Evolutionary conservation across 2,329 filamentous ascomycete genomes (phyloP).

Genomic region (Chaetomiaceae sp.): DNA sequence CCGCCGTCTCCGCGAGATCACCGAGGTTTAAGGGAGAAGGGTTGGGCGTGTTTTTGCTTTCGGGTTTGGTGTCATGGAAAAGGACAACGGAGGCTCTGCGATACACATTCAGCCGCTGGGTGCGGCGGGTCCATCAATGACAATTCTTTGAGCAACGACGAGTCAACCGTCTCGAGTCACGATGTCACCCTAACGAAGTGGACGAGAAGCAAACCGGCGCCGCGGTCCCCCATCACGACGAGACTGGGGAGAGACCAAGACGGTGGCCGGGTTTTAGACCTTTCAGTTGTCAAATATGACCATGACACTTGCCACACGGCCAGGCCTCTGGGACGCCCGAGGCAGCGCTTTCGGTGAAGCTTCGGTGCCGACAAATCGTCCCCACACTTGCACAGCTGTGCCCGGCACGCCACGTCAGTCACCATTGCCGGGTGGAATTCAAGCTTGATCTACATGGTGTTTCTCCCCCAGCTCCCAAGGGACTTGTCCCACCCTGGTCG

Average conservation of each 20-base stretch:
- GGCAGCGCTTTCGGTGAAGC: slow-evolving; percentile 6
- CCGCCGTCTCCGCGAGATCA: slow-evolving; percentile 94
- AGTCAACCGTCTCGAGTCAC: slow-evolving; percentile 18
- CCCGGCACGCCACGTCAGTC: slow-evolving; percentile 17
- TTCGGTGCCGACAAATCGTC: slow-evolving; percentile 7
- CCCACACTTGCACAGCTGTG: slow-evolving; percentile 1
- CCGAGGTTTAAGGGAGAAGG: slow-evolving; percentile 70
- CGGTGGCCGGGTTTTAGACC: slow-evolving; percentile 16
- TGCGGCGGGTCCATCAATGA: slow-evolving; percentile 28
- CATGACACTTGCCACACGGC: slow-evolving; percentile 17
- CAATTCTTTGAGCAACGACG: slow-evolving; percentile 27
- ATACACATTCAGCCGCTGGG: slow-evolving; percentile 27
- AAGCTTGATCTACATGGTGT: not conserved
- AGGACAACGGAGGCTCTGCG: slow-evolving; percentile 29
- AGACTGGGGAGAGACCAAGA: slow-evolving; percentile 17
- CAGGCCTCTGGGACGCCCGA: not conserved
- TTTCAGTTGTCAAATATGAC: slow-evolving; percentile 18
- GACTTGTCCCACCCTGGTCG: not conserved
- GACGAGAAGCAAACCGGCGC: slow-evolving; percentile 13
- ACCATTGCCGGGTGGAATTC: not conserved
- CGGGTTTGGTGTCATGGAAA: slow-evolving; percentile 30
- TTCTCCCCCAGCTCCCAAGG: not conserved
- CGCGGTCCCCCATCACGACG: slow-evolving; percentile 11
- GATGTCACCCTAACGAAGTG: slow-evolving; percentile 19
- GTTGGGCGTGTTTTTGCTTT: slow-evolving; percentile 28